Percentiles rank a stretch among this genome's conserved stretches.
Evolutionary conservation across 176 grass and related monocot genomes (phyloP).

Genomic region (Raddia distichophylla): DNA sequence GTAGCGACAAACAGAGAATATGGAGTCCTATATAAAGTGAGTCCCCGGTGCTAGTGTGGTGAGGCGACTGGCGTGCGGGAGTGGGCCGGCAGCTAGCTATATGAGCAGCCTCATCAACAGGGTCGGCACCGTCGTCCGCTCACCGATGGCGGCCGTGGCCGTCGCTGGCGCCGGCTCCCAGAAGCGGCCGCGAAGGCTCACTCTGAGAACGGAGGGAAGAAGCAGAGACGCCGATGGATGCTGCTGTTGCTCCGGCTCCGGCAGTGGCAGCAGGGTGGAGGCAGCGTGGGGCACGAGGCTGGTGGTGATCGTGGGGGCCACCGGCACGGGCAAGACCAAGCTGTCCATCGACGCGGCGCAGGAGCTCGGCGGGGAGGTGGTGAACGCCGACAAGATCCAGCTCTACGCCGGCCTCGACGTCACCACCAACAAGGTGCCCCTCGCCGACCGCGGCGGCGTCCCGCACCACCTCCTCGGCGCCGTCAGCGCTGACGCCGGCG

Average conservation of each 20-base stretch:
- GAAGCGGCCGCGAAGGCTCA: conserved; percentile 17
- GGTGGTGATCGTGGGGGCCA: conserved; percentile 79
- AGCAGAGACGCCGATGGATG: conserved; percentile 2
- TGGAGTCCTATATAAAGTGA: too few species aligned
- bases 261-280: conserved; percentile 7
- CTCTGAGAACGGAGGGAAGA: conserved; percentile 21
- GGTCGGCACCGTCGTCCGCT: conserved; percentile 39
- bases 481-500: conserved; percentile 45
- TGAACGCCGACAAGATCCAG: conserved; percentile 97
- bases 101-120: conserved; percentile 39
- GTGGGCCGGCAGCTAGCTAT: conserved; percentile 28
- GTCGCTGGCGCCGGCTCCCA: conserved; percentile 26
- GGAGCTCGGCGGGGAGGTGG: conserved; percentile 65
- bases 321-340: conserved; percentile 88
- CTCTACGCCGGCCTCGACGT: conserved; percentile 78
- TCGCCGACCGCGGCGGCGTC: conserved; percentile 62
- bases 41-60: background rate
- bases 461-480: conserved; percentile 83
- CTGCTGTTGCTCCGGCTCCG: conserved; percentile 19
- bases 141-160: conserved; percentile 39
- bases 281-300: conserved; percentile 27
- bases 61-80: background rate
- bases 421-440: conserved; percentile 88
- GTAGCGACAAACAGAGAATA: too few species aligned
- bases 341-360: conserved; percentile 80